Base-by-base conservation (phyloP, 2,329 filamentous ascomycete genomes). In the Lasiodiplodia citricola region DNA sequence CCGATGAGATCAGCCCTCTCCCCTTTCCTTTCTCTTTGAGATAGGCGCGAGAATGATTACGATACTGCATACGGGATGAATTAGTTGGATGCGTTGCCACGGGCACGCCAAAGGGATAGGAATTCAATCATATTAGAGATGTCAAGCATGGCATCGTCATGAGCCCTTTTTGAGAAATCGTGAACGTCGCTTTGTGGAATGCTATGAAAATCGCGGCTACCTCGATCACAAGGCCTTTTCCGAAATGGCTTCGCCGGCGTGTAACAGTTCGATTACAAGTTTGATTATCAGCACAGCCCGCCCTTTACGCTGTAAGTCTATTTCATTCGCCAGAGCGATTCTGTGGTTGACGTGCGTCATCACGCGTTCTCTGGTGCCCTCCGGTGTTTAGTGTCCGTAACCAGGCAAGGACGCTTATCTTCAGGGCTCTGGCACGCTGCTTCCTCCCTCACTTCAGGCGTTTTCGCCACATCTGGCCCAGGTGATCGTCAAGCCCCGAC, bases 371-470 rank as follows among this genome's bases (percentile, higher is more conserved):
- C 38, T 31, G 23, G 18, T 47, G 16, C n/a, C 54, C 16, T 21
- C 2, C 18, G 16, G 23, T 25, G n/a, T n/a, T 23, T 38, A 5
- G 13, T 14, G 56, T 14, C 18, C 11, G 11, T 25, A 7, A 13
- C 0, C 14, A 63, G 25, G 60, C 14, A 52, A 52, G 60, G 60
- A 51, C 44, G 44, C n/a, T 44, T 16, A 64, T 52, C 44, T 50
- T 28, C 31, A 64, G 47, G 60, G 23, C 55, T 16, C 41, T 21
- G 18, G 35, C 55, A 18, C 21, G 55, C 55, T 14, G 18, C n/a
- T n/a, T 47, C n/a, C 18, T 25, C 31, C 31, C 60, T 64, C 47
- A 62, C 60, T 25, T 64, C n/a, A 47, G n/a, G 31, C 37, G 28
- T 18, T 21, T 25, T n/a, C 25, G n/a, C 11, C n/a, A 31, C 11